These are phyloP conservation scores for Protomyces inouyei DNA, from an alignment of 1,139 yeast species.

Conservation along the genomic window DNA sequence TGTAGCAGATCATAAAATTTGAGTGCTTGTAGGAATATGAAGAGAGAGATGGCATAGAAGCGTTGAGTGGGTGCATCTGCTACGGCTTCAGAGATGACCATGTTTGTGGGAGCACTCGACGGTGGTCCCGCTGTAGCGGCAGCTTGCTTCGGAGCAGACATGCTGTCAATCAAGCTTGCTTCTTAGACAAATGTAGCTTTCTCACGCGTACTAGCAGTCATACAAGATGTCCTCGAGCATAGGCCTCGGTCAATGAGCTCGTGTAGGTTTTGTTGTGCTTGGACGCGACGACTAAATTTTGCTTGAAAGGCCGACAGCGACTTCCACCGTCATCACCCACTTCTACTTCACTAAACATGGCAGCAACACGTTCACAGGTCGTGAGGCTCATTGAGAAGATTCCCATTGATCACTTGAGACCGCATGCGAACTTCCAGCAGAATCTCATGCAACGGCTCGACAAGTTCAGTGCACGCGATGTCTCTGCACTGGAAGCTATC, in stretches of 20 bases:
- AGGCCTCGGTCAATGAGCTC: too few relatives aligned
- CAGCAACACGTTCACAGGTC: constrained; percentile 17
- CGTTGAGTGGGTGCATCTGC: constrained; percentile 83
- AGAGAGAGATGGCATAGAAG: constrained; percentile 57
- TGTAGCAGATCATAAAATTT: constrained; percentile 66
- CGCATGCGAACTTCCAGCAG: constrained; percentile 18
- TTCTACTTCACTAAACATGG: background rate
- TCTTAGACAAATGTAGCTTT: too few relatives aligned
- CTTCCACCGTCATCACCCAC: too few relatives aligned
- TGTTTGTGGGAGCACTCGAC: background rate
- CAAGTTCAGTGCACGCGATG: constrained; percentile 12
- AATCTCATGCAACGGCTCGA: constrained; percentile 8
- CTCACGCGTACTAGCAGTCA: too few relatives aligned
- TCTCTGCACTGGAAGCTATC: constrained; percentile 9
- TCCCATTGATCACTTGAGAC: constrained; percentile 14
- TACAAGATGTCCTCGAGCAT: too few relatives aligned
- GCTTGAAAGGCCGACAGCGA: too few relatives aligned
- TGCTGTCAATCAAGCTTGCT: background rate
- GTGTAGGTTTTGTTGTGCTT: too few relatives aligned
- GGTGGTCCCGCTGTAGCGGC: background rate
- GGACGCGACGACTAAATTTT: too few relatives aligned
- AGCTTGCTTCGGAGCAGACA: background rate
- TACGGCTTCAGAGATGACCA: constrained; percentile 27
- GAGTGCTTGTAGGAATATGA: constrained; percentile 70
- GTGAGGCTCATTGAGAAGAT: constrained; percentile 10